These are phyloP conservation scores for Rhodosorus marinus DNA, from an alignment of 23 red algal genomes.

Conservation along the genomic window DNA sequence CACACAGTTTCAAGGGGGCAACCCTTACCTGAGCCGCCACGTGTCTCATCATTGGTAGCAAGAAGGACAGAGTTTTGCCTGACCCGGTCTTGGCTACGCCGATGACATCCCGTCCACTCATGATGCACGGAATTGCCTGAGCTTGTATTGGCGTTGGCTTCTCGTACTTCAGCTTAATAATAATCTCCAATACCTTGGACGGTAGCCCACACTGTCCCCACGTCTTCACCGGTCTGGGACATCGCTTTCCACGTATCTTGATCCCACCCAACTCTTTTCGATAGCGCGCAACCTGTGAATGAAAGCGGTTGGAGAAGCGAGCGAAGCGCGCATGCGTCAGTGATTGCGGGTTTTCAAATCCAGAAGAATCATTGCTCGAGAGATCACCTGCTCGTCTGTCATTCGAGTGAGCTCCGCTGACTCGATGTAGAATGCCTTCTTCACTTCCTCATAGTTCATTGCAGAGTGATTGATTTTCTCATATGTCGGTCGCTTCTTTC, in stretches of 20 bases:
- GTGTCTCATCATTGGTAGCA: slow-evolving; percentile 73
- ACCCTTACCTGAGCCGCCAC: slow-evolving; percentile 25
- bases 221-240: slow-evolving; percentile 35
- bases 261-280: slow-evolving; percentile 35
- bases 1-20: no score
- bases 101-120: slow-evolving; percentile 72
- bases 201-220: slow-evolving; percentile 69
- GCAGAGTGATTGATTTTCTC: slow-evolving; percentile 53
- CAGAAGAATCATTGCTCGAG: slow-evolving; percentile 15
- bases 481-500: slow-evolving; percentile 39
- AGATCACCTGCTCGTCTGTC: no score
- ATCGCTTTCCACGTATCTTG: slow-evolving; percentile 43
- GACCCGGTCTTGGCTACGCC: slow-evolving; percentile 84
- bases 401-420: slow-evolving; percentile 42
- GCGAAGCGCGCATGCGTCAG: no score
- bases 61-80: slow-evolving; percentile 88
- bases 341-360: no score
- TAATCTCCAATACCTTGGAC: slow-evolving; percentile 30
- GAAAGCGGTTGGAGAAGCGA: no score
- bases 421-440: slow-evolving; percentile 62
- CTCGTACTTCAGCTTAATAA: slow-evolving; percentile 18
- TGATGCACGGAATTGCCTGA: slow-evolving; percentile 66
- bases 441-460: slow-evolving; percentile 40
- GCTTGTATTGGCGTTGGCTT: slow-evolving; percentile 68
- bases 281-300: slow-evolving; percentile 17